Evolutionary conservation across 768 basidiomycete species (phyloP), one percentile per base, ranked within the genome.

Genomic region (Russula dissimulans): DNA sequence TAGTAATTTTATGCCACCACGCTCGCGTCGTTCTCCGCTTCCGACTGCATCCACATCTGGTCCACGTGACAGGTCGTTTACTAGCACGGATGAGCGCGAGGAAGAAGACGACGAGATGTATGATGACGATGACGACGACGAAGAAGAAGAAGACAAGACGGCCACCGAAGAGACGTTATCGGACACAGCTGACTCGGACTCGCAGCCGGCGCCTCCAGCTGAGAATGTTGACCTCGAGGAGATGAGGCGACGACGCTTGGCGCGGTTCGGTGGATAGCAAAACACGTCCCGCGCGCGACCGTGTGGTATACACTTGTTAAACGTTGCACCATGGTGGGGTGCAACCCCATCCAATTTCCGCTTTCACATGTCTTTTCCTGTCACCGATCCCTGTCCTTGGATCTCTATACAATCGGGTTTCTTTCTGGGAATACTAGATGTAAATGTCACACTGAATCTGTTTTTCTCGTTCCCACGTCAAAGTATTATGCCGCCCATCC

Each of bases 221-320:
- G 57, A 50, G 29, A 44, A 52, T 11, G 3, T 61, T 51, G 54
- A n/a, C 26, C 57, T 71, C 41, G 75, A 75, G 45, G 72, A 69
- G 57, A 68, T 75, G 49, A 67, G 73, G 26, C 62, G 69, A 38
- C 67, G 73, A 64, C 65, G 72, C 62, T 63, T 65, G 55, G 67
- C 62, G 8, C 64, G 70, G 38, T 75, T 75, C 45, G 71, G 70
- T 26, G 65, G 61, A 46, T 49, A 45, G 31, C 14, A 26, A 38
- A 39, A 12, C 52, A 17, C 8, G 42, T 26, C 22, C 22, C 22
- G 1, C 22, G 22, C 22, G 22, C 22, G 22, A 26, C 22, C 22
- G 22, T 26, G 22, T 26, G 22, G 22, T 26, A 26, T 26, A 2
- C 22, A 26, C 22, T 26, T 26, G 22, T 26, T 26, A 26, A 26